Percentiles rank a stretch among this genome's conserved stretches.
phyloP scores from a whole-genome alignment of 2,329 filamentous ascomycete species.

The Sordariomycetes sp. region DNA sequence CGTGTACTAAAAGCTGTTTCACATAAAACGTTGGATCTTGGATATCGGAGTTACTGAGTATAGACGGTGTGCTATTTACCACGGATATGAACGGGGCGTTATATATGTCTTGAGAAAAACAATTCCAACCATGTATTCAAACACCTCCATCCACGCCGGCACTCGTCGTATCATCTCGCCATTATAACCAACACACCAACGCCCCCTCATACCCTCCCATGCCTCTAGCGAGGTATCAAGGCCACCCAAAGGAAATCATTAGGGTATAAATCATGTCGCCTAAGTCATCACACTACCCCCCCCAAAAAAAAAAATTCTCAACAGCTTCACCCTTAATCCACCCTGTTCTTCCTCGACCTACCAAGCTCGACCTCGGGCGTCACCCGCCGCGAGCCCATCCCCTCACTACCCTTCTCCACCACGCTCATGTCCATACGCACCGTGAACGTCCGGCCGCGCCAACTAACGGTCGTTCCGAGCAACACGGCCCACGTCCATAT shows the following conservation, averaged over 20 bases:
- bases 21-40: not conserved
- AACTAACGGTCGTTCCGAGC: slow-evolving; percentile 75
- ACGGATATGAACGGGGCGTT: not conserved
- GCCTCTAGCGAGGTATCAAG: not conserved
- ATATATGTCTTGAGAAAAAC: not conserved
- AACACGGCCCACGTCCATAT: slow-evolving; percentile 86
- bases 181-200: not conserved
- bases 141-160: not conserved
- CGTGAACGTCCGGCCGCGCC: slow-evolving; percentile 72
- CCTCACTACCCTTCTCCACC: slow-evolving; percentile 21
- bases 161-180: not conserved
- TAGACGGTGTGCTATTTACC: not conserved
- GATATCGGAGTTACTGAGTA: not conserved
- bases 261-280: not conserved
- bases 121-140: not conserved
- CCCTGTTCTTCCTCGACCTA: slow-evolving; percentile 6
- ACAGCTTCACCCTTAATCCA: slow-evolving; percentile 5
- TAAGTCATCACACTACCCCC: not conserved
- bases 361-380: slow-evolving; percentile 8
- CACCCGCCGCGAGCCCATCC: not conserved
- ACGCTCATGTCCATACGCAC: slow-evolving; percentile 81
- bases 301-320: not conserved
- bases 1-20: not conserved
- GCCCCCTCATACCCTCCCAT: not conserved
- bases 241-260: slow-evolving; percentile 3